These are phyloP conservation scores for Blastobotrys peoriensis DNA, from an alignment of 805 yeast genomes.

Conservation along the genomic window DNA sequence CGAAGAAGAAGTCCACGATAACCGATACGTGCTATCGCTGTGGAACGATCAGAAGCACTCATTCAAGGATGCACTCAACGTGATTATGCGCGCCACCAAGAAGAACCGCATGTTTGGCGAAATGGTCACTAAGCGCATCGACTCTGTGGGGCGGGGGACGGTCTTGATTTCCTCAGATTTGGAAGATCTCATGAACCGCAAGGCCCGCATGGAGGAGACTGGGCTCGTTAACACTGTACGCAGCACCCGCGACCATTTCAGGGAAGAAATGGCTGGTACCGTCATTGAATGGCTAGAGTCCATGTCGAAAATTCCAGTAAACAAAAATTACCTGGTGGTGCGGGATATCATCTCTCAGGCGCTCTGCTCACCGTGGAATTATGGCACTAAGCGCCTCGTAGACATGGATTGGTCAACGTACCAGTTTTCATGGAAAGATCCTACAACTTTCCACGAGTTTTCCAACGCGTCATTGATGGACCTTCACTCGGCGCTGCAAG, in stretches of 20 bases:
- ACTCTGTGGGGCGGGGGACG: slow-evolving; percentile 60
- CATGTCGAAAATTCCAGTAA: slow-evolving; percentile 48
- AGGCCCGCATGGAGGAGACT: slow-evolving; percentile 51
- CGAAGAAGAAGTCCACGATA: slow-evolving; percentile 37
- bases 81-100: slow-evolving; percentile 58
- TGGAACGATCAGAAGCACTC: slow-evolving; percentile 81
- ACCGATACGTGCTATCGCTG: slow-evolving; percentile 49
- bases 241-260: slow-evolving; percentile 59
- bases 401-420: background rate
- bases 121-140: slow-evolving; percentile 64
- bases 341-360: slow-evolving; percentile 51
- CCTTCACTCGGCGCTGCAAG: slow-evolving; percentile 10
- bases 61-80: slow-evolving; percentile 62
- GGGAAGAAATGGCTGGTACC: slow-evolving; percentile 77
- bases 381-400: slow-evolving; percentile 37
- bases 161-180: slow-evolving; percentile 55
- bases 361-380: slow-evolving; percentile 56
- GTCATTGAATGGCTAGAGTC: slow-evolving; percentile 61
- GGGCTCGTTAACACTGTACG: slow-evolving; percentile 64
- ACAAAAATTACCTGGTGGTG: slow-evolving; percentile 41
- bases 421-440: slow-evolving; percentile 1
- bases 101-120: slow-evolving; percentile 59
- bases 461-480: slow-evolving; percentile 3
- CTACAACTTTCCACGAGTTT: background rate
- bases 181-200: slow-evolving; percentile 45